A percentile compares a stretch with the other conserved stretches of the same genome.
These are phyloP conservation scores for Tuctoria greenei DNA, from an alignment of 176 grass and related monocot species.

Conservation along the genomic window DNA sequence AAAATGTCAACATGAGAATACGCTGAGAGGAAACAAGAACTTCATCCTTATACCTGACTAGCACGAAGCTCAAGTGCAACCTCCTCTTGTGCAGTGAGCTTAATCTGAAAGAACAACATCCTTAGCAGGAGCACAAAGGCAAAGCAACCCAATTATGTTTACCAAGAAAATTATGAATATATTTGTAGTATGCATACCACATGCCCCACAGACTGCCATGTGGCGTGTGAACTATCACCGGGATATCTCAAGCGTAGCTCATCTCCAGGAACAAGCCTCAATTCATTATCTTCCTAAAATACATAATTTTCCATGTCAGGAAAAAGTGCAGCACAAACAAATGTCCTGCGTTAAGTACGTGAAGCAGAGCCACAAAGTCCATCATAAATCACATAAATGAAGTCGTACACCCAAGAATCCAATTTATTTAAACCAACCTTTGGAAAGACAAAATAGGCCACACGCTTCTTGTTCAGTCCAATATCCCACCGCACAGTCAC, in stretches of 20 bases:
- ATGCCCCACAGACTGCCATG: slow-evolving; percentile 99
- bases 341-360: background rate
- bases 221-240: slow-evolving; percentile 83
- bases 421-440: slow-evolving; percentile 57
- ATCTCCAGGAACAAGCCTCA: slow-evolving; percentile 99
- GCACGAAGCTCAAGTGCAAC: slow-evolving; percentile 98
- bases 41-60: slow-evolving; percentile 57
- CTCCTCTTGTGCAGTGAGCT: slow-evolving; percentile 97
- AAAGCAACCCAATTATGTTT: background rate
- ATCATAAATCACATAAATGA: background rate
- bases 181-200: slow-evolving; percentile 65
- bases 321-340: background rate
- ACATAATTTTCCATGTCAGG: background rate
- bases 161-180: slow-evolving; percentile 17
- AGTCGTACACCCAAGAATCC: background rate
- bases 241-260: slow-evolving; percentile 92
- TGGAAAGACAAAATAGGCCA: slow-evolving; percentile 98
- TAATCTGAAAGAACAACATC: slow-evolving; percentile 64
- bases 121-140: slow-evolving; percentile 33
- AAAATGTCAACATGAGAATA: slow-evolving; percentile 7
- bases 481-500: slow-evolving; percentile 94
- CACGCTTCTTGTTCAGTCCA: slow-evolving; percentile 96
- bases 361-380: background rate
- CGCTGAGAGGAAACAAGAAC: slow-evolving; percentile 18
- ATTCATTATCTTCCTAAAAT: slow-evolving; percentile 99